Evolutionary conservation across 140 eudicot genomes (phyloP).

Genomic region (Flaveria floridana): DNA sequence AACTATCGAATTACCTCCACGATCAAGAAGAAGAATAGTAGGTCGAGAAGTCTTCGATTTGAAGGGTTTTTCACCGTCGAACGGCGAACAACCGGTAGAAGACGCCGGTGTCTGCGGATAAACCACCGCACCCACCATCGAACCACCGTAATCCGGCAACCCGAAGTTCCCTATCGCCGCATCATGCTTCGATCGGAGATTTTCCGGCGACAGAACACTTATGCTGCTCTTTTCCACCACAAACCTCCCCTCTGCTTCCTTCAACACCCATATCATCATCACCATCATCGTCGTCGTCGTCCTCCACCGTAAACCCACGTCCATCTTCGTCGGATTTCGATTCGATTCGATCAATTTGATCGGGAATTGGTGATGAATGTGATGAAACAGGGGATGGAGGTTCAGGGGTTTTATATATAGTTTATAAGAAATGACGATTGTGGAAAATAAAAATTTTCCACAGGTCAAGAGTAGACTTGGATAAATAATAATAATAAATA

Average conservation of each 20-base stretch:
- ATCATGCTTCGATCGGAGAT: constrained; percentile 58
- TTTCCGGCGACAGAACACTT: constrained; percentile 53
- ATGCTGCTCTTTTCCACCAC: constrained; percentile 85
- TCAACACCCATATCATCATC: constrained; percentile 16
- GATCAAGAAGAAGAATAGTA: constrained; percentile 86
- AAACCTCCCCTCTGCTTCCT: constrained; percentile 45
- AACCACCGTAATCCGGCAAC: constrained; percentile 84
- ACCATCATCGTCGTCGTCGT: not conserved
- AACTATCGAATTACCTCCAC: constrained; percentile 66
- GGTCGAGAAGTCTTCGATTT: constrained; percentile 64
- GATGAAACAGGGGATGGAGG: constrained; percentile 14
- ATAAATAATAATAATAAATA: constrained; percentile 5
- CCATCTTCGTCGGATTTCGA: constrained; percentile 12
- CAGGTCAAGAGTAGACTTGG: constrained; percentile 49
- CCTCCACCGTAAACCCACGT: not conserved
- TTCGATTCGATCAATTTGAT: not conserved
- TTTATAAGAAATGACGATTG: not conserved
- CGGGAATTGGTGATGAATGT: not conserved
- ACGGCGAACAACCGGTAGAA: constrained; percentile 47
- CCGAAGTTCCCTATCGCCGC: constrained; percentile 92
- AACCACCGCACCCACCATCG: constrained; percentile 71
- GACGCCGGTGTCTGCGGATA: constrained; percentile 53
- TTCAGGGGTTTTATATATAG: not conserved
- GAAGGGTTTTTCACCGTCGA: constrained; percentile 72
- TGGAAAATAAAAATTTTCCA: constrained; percentile 20